Conservation (phyloP, 768 basidiomycete species). For the Tephrocybe sp. region DNA sequence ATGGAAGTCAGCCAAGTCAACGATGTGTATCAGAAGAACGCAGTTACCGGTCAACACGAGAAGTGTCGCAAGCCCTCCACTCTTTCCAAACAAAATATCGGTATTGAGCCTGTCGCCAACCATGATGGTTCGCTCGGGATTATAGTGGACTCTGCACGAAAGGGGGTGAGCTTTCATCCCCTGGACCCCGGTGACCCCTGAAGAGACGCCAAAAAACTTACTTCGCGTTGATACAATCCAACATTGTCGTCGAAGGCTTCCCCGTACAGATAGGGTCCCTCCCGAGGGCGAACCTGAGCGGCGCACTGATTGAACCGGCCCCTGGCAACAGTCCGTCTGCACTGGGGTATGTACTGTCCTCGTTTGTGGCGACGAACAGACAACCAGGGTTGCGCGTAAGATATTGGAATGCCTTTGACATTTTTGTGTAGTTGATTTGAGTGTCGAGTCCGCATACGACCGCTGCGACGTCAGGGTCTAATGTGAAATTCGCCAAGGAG, state of each 20-base stretch:
- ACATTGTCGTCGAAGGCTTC: conserved; percentile 89
- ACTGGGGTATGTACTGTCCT: conserved; percentile 87
- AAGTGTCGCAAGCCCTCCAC: conserved; percentile 81
- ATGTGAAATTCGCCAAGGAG: conserved; percentile 61
- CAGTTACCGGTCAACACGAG: conserved; percentile 85
- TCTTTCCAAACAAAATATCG: conserved; percentile 91
- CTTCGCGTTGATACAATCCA: conserved; percentile 85
- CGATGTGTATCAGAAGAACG: background rate
- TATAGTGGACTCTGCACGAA: conserved; percentile 69
- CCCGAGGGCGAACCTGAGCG: conserved; percentile 70
- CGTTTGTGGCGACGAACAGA: conserved; percentile 87
- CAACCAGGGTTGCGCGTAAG: conserved; percentile 77
- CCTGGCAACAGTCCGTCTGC: conserved; percentile 75
- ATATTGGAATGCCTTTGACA: conserved; percentile 90
- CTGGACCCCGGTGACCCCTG: background rate
- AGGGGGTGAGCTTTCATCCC: background rate
- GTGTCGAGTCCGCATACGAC: conserved; percentile 94
- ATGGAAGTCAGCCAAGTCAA: background rate
- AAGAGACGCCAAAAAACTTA: conserved; percentile 22
- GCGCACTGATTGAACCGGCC: conserved; percentile 80
- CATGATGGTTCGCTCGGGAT: conserved; percentile 88
- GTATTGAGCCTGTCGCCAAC: conserved; percentile 94
- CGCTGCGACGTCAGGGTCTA: conserved; percentile 81
- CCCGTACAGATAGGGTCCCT: conserved; percentile 77
- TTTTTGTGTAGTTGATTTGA: conserved; percentile 88